These are phyloP conservation scores for Fraxinus dipetala DNA, from an alignment of 305 asterid species.

Conservation along the genomic window DNA sequence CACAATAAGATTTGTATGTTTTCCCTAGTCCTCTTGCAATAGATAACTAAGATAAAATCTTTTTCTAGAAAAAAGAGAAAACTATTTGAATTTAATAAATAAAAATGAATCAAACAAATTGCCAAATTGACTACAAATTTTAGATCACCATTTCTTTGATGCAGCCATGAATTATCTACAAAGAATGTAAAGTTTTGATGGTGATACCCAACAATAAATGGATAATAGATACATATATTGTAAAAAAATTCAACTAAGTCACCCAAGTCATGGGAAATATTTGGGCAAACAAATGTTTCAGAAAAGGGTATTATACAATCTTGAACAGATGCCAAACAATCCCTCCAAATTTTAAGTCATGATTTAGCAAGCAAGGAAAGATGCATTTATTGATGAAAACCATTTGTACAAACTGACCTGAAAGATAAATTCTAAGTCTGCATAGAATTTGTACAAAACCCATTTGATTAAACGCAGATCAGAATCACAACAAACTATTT, in stretches of 20 bases:
- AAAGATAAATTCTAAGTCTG: background rate
- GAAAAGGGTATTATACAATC: background rate
- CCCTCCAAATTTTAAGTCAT: slow-evolving; percentile 13
- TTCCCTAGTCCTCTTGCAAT: background rate
- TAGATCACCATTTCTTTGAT: background rate
- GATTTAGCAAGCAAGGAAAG: background rate
- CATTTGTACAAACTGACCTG: background rate
- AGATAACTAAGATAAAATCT: background rate
- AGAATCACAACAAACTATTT: slow-evolving; percentile 14
- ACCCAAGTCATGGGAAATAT: background rate
- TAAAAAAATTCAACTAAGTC: background rate
- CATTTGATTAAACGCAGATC: slow-evolving; percentile 27
- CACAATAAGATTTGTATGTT: background rate
- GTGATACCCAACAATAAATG: too few species aligned
- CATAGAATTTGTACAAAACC: slow-evolving; percentile 14
- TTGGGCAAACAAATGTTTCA: background rate
- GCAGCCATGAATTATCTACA: background rate
- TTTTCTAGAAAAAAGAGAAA: background rate
- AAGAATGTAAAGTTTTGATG: too few species aligned
- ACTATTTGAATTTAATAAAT: background rate
- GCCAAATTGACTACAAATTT: background rate
- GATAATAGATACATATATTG: background rate
- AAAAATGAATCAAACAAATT: background rate
- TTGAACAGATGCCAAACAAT: background rate
- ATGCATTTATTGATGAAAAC: too few species aligned